phyloP scores from a whole-genome alignment of 2,329 filamentous ascomycete species.

The Fusarium sp. region DNA sequence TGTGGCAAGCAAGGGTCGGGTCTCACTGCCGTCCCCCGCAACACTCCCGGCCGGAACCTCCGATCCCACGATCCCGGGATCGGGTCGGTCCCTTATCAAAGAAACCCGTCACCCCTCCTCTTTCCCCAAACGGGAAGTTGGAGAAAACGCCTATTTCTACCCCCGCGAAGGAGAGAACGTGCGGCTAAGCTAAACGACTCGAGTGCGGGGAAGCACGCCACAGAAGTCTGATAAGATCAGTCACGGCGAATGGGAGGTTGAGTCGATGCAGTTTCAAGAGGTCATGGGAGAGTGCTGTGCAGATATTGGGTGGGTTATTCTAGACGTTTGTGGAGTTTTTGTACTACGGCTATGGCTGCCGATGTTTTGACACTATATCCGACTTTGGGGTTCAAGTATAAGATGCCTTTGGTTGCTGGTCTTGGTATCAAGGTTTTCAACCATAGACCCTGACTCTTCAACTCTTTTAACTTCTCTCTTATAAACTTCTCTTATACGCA shows the following conservation, averaged over 20 bases:
- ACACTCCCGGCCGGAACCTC: not conserved
- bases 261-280: not conserved
- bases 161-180: not conserved
- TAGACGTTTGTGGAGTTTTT: not conserved
- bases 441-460: not conserved
- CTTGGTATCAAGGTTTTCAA: not conserved
- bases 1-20: not conserved
- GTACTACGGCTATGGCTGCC: not conserved
- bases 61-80: not conserved
- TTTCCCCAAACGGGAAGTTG: not conserved
- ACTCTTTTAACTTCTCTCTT: not conserved
- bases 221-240: not conserved
- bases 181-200: not conserved
- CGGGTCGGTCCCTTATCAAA: not conserved
- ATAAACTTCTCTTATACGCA: not conserved
- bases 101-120: not conserved
- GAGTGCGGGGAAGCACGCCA: not conserved
- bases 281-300: not conserved
- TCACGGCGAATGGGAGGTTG: not conserved
- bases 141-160: not conserved
- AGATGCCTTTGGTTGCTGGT: not conserved
- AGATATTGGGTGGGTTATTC: not conserved
- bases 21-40: not conserved
- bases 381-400: not conserved
- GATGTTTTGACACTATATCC: not conserved